Conservation (phyloP, 139 green algal genomes). For the Eudorina sp. region DNA sequence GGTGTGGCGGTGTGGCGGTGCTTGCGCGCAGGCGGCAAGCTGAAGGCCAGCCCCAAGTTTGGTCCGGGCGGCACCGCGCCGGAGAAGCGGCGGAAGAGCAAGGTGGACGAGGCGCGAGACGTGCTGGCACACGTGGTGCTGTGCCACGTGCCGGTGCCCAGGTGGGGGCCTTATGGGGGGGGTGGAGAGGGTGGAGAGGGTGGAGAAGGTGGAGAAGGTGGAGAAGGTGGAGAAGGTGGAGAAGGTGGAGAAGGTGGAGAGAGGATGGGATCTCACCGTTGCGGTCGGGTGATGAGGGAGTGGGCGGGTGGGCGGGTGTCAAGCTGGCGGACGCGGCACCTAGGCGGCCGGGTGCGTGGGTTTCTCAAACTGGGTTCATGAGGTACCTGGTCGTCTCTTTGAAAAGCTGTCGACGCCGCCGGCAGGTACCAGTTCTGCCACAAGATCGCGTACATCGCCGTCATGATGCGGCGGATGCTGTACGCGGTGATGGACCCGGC, state of each 20-base stretch:
- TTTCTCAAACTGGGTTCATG: too few relatives aligned
- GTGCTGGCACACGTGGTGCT: constrained; percentile 95
- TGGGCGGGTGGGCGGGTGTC: too few relatives aligned
- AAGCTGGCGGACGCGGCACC: too few relatives aligned
- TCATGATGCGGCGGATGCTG: constrained; percentile 97
- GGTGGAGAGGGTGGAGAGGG: background rate
- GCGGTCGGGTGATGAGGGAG: too few relatives aligned
- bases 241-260: background rate
- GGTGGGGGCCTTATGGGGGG: constrained; percentile 50
- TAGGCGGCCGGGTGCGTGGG: too few relatives aligned
- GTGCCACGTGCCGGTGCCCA: constrained; percentile 95
- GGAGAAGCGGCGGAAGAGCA: constrained; percentile 68
- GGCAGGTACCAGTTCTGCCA: constrained; percentile 20
- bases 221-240: background rate
- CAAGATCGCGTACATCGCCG: constrained; percentile 86
- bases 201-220: background rate
- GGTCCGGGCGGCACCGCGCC: background rate
- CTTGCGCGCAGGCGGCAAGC: constrained; percentile 57
- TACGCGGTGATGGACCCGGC: constrained; percentile 89
- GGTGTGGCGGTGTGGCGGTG: too few relatives aligned
- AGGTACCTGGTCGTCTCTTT: too few relatives aligned
- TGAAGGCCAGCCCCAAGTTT: constrained; percentile 54
- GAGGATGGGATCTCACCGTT: too few relatives aligned
- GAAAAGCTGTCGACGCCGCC: background rate
- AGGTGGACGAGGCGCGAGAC: constrained; percentile 94